phyloP scores from a whole-genome alignment of 495 filamentous ascomycete species.

The Hyaloscypha finlandica region DNA sequence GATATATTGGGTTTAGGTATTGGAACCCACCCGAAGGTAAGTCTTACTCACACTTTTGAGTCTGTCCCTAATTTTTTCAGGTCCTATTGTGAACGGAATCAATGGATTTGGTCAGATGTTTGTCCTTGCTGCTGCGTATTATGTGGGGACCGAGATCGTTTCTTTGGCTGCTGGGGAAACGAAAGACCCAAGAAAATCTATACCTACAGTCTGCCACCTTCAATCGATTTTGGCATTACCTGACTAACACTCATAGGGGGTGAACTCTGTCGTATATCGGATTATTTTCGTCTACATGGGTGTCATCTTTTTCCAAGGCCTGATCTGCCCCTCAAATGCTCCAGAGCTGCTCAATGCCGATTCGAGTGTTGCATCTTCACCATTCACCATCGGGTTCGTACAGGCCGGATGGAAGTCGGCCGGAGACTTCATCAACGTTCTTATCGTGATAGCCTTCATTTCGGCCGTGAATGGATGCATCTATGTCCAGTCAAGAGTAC shows the following conservation, averaged over 20 bases:
- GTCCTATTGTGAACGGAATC: constrained; percentile 60
- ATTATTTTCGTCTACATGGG: constrained; percentile 70
- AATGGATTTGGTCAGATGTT: constrained; percentile 59
- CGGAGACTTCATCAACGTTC: constrained; percentile 69
- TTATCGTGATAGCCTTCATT: constrained; percentile 69
- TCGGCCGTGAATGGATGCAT: constrained; percentile 71
- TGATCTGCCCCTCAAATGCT: constrained; percentile 61
- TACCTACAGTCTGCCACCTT: constrained; percentile 56
- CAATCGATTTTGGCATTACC: too few species aligned
- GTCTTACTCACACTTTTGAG: background rate
- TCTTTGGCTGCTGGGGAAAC: constrained; percentile 68
- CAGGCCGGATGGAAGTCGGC: constrained; percentile 56
- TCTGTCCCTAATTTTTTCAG: background rate
- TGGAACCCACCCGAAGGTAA: constrained; percentile 63
- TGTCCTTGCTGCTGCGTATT: constrained; percentile 70
- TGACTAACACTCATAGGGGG: background rate
- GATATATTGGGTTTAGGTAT: constrained; percentile 57
- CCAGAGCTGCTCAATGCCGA: constrained; percentile 48
- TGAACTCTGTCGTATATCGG: constrained; percentile 56
- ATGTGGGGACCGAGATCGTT: constrained; percentile 37
- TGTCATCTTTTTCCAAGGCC: constrained; percentile 66
- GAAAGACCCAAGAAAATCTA: constrained; percentile 63
- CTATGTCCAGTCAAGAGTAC: constrained; percentile 65
- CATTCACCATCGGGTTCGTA: constrained; percentile 56
- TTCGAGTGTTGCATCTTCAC: constrained; percentile 11